These are phyloP conservation scores for Mycocentrospora acerina DNA, from an alignment of 2,329 filamentous ascomycete genomes.

Conservation along the genomic window DNA sequence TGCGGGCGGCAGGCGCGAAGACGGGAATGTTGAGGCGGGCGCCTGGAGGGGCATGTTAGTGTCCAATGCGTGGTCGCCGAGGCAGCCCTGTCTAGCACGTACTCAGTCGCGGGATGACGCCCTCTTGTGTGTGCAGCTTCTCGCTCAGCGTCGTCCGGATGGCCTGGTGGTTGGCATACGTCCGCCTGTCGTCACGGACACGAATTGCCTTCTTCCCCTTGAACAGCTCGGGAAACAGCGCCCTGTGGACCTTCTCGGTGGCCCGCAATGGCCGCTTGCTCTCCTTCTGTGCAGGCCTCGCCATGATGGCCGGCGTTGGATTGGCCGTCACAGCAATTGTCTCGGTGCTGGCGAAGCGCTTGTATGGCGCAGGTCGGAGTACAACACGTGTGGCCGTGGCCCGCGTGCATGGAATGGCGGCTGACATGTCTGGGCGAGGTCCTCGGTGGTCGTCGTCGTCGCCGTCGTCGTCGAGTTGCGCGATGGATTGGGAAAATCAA, in stretches of 20 bases:
- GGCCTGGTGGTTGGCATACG: slow-evolving; percentile 1
- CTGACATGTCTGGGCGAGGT: slow-evolving; percentile 54
- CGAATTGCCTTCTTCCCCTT: slow-evolving; percentile 9
- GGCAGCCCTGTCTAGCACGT: no score
- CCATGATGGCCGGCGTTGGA: slow-evolving; percentile 11
- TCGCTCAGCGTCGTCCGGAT: no score
- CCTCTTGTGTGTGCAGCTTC: no score
- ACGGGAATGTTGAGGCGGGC: slow-evolving; percentile 50
- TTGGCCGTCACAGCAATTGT: slow-evolving; percentile 7
- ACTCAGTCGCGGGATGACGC: no score
- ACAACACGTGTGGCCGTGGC: slow-evolving; percentile 45
- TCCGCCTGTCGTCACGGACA: slow-evolving; percentile 11
- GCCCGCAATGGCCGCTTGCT: background rate
- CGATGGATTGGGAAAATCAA: slow-evolving; percentile 24
- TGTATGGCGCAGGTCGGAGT: slow-evolving; percentile 16
- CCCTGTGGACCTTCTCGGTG: slow-evolving; percentile 20
- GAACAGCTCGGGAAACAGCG: slow-evolving; percentile 18
- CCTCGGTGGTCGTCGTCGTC: slow-evolving; percentile 9
- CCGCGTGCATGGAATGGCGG: slow-evolving; percentile 59
- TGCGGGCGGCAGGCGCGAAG: slow-evolving; percentile 54
- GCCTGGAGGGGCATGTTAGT: slow-evolving; percentile 8
- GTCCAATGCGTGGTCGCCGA: background rate
- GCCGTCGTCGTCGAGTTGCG: slow-evolving; percentile 4
- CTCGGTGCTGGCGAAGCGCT: slow-evolving; percentile 24
- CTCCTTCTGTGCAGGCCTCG: slow-evolving; percentile 3